Evolutionary conservation across 106 monocot genomes (phyloP), one percentile per base, ranked within the genome.

Genomic region (Dendrobium huoshanense): DNA sequence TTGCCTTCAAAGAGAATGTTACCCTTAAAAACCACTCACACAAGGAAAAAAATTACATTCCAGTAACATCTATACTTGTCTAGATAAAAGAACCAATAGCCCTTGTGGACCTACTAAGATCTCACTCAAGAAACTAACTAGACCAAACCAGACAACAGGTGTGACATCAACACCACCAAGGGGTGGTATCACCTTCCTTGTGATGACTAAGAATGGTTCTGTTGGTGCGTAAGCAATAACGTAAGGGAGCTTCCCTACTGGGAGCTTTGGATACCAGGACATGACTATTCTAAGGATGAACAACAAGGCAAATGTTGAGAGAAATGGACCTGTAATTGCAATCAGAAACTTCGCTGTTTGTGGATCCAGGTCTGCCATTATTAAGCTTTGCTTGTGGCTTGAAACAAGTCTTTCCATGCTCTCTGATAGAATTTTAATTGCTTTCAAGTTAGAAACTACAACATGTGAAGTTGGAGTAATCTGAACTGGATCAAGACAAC

Each of bases 201-300:
- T 92, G 15, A 85, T 68, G 1, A 48, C 73, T 11, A 96, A 86
- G 20, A 94, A 48, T 11, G 96, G 94, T 78, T 94, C 96, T 13
- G 96, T 92, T 0, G 96, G 96, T 11, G 93, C 92, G 77, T 88
- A 94, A 2, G 90, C 96, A 27, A 92, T 54, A 6, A 90, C 93
- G 82, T 96, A 96, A 0, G 94, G 93, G 72, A 96, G 92, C 77
- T 92, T 83, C 2, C 73, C 86, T 55, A 92, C 88, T 0, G 94
- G 94, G 13, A 92, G 90, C 86, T 90, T 94, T 1, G 96, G 96
- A 75, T 96, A 96, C 94, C 96, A 96, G 11, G 93, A 93, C 96
- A 96, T 94, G 33, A 96, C 85, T 72, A 94, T 96, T 77, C 94
- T 86, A 27, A 81, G 20, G 73, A 94, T 89, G 82, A 94, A 96